Conservation (phyloP, 345 rosid genomes). For the Sisymbrium altissimum region DNA sequence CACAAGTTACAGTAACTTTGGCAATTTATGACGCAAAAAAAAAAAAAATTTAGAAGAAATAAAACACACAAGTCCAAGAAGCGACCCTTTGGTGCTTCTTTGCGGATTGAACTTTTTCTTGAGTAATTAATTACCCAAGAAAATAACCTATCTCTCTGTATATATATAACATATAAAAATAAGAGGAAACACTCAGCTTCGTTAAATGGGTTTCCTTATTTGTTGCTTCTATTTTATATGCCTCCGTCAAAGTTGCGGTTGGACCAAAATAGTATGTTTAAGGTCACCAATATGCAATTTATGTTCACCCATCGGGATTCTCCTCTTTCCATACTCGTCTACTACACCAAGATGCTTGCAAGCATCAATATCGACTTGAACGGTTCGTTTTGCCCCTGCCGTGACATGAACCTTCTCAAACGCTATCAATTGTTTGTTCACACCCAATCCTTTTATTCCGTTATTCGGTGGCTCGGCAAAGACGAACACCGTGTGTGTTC, state of each 20-base stretch:
- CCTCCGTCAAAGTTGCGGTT: conserved; percentile 41
- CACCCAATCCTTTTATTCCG: conserved; percentile 39
- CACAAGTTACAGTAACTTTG: conserved; percentile 19
- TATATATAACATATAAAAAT: not conserved
- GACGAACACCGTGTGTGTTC: conserved; percentile 71
- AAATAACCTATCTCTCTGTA: conserved; percentile 1
- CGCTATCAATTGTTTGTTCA: conserved; percentile 57
- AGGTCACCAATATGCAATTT: conserved; percentile 67
- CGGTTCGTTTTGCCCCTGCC: conserved; percentile 49
- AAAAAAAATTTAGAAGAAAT: not conserved
- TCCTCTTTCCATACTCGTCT: conserved; percentile 70
- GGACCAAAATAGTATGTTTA: conserved; percentile 73
- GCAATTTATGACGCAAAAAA: not conserved
- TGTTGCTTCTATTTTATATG: conserved; percentile 20
- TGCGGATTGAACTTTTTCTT: conserved; percentile 10
- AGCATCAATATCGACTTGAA: conserved; percentile 51
- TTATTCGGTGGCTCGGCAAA: conserved; percentile 56
- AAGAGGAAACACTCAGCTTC: conserved; percentile 20
- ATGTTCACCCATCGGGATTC: conserved; percentile 88
- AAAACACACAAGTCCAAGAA: conserved; percentile 11
- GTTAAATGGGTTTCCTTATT: not conserved
- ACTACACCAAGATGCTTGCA: conserved; percentile 81
- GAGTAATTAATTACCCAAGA: conserved; percentile 17
- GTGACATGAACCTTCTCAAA: conserved; percentile 64
- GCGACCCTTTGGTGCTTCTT: conserved; percentile 30